phyloP scores from a whole-genome alignment of 352 stramenopile genomes.

The Phytophthora tubulina region DNA sequence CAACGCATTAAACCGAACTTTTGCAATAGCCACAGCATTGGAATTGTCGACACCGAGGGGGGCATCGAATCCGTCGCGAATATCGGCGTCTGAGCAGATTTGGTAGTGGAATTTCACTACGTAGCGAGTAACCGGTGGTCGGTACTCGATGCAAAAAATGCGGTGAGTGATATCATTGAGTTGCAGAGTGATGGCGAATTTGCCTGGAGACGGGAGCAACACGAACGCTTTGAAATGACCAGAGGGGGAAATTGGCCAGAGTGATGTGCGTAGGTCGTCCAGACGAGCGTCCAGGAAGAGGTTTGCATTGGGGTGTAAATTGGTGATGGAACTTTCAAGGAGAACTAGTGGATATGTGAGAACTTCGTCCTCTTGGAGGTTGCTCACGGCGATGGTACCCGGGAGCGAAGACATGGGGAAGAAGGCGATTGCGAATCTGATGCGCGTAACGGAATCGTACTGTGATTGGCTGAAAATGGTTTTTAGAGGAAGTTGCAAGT shows the following conservation, averaged over 20 bases:
- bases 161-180: slow-evolving; percentile 21
- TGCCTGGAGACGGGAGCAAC: slow-evolving; percentile 57
- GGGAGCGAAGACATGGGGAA: slow-evolving; percentile 4
- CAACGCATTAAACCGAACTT: slow-evolving; percentile 67
- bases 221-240: slow-evolving; percentile 74
- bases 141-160: slow-evolving; percentile 53
- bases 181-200: slow-evolving; percentile 46
- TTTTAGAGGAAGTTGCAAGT: background rate
- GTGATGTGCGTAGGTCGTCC: slow-evolving; percentile 36
- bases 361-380: slow-evolving; percentile 84
- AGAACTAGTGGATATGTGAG: slow-evolving; percentile 67
- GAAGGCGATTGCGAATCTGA: background rate
- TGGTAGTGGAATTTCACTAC: slow-evolving; percentile 80
- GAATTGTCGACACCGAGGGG: slow-evolving; percentile 62
- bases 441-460: background rate
- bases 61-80: slow-evolving; percentile 63
- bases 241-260: slow-evolving; percentile 60
- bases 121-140: slow-evolving; percentile 37
- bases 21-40: slow-evolving; percentile 54
- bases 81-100: slow-evolving; percentile 50
- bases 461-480: slow-evolving; percentile 17
- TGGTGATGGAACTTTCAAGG: slow-evolving; percentile 51
- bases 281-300: slow-evolving; percentile 56
- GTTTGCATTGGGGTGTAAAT: slow-evolving; percentile 8
- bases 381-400: slow-evolving; percentile 74